These are phyloP conservation scores for Phytopythium ostracodes DNA, from an alignment of 352 stramenopile species.

Conservation along the genomic window DNA sequence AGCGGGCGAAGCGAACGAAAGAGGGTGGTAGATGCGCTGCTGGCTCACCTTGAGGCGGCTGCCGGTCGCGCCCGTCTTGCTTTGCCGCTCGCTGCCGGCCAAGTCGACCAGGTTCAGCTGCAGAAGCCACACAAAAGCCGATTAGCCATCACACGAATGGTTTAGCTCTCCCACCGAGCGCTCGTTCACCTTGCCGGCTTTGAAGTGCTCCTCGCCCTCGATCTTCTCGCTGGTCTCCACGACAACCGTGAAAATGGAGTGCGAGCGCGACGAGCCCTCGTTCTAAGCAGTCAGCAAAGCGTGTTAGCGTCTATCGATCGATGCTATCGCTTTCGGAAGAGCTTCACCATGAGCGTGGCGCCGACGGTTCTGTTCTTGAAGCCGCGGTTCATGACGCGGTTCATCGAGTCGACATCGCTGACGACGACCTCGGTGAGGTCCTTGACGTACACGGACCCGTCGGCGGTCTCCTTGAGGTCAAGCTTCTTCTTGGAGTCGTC, in stretches of 20 bases:
- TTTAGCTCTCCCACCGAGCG: too few species aligned
- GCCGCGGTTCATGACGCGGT: conserved; percentile 72
- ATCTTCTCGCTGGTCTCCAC: conserved; percentile 82
- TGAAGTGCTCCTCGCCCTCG: conserved; percentile 67
- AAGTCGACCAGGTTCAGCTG: conserved; percentile 84
- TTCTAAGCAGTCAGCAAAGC: conserved; percentile 31
- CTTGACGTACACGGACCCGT: conserved; percentile 86
- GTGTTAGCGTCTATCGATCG: background rate
- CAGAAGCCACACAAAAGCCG: too few species aligned
- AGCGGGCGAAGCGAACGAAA: background rate
- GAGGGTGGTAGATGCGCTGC: too few species aligned
- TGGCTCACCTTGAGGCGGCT: conserved; percentile 58
- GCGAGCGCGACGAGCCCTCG: conserved; percentile 74
- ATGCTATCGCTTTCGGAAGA: too few species aligned
- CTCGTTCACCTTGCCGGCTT: conserved; percentile 85
- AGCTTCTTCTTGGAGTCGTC: conserved; percentile 81
- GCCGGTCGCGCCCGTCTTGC: conserved; percentile 79
- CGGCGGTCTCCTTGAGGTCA: conserved; percentile 79
- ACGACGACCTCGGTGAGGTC: conserved; percentile 86
- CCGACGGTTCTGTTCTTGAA: conserved; percentile 84
- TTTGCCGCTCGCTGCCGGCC: conserved; percentile 77
- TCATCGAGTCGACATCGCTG: conserved; percentile 68
- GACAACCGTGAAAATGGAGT: conserved; percentile 86
- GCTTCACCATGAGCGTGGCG: conserved; percentile 77
- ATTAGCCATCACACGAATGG: too few species aligned